Conservation (phyloP, 108 stramenopile genomes). For the Aurantiochytrium sp. region DNA sequence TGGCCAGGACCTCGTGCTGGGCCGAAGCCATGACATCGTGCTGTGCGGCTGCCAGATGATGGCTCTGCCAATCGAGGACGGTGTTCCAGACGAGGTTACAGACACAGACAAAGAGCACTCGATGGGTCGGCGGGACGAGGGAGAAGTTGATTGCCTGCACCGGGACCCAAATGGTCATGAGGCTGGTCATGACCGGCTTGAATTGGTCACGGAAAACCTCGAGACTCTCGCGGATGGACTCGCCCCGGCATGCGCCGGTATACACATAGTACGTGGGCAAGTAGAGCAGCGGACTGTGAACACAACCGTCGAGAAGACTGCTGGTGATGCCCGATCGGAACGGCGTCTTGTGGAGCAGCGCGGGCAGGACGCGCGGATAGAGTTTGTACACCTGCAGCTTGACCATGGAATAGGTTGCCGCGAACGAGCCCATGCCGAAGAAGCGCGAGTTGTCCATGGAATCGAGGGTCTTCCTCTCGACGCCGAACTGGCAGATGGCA, state of each 20-base stretch:
- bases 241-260: not conserved
- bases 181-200: not conserved
- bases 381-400: not conserved
- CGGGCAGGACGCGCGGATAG: not conserved
- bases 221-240: not conserved
- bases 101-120: conserved; percentile 19
- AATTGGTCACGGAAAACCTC: not conserved
- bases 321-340: not conserved
- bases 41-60: too few species aligned
- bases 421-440: not conserved
- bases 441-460: not conserved
- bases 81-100: not conserved
- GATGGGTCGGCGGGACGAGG: not conserved
- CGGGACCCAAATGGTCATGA: not conserved
- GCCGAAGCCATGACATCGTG: too few species aligned
- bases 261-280: not conserved
- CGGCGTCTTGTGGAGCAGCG: not conserved
- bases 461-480: not conserved
- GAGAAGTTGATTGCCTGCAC: conserved; percentile 4
- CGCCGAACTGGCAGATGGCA: conserved; percentile 9
- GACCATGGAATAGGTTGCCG: not conserved
- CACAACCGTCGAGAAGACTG: not conserved
- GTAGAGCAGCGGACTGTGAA: conserved; percentile 20
- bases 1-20: too few species aligned
- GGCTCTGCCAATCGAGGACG: not conserved